Evolutionary conservation across 2,329 filamentous ascomycete species (phyloP).

Genomic region (Eurotiales sp.): DNA sequence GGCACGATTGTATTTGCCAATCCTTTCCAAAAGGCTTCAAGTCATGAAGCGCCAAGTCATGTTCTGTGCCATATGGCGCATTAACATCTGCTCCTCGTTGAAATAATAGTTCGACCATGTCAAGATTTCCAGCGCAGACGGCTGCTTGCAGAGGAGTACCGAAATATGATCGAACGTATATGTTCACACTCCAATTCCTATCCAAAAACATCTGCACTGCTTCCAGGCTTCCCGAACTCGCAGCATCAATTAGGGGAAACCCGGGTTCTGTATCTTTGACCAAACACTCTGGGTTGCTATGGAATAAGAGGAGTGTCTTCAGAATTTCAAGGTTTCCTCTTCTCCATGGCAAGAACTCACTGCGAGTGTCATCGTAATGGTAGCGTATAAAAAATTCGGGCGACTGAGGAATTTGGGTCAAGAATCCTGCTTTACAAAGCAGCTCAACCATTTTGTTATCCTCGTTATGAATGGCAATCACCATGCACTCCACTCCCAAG

Average conservation of each 20-base stretch:
- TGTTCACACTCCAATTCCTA: neutral
- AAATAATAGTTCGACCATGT: neutral
- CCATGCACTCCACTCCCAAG: neutral
- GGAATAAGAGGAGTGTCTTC: neutral
- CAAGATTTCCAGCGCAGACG: neutral
- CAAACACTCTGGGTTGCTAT: neutral
- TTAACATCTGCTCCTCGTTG: neutral
- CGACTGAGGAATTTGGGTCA: neutral
- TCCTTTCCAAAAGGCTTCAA: too few species aligned
- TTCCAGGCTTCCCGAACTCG: neutral
- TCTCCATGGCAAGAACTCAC: neutral
- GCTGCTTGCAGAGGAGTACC: conserved; percentile 8
- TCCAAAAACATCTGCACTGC: neutral
- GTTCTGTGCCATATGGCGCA: neutral
- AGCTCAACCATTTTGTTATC: conserved; percentile 1
- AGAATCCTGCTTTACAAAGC: conserved; percentile 1
- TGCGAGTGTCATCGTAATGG: too few species aligned
- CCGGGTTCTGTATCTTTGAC: neutral
- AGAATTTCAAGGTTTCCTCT: neutral
- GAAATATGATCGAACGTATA: neutral
- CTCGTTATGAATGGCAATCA: neutral
- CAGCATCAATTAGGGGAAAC: conserved; percentile 4
- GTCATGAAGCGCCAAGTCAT: too few species aligned
- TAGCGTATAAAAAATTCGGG: too few species aligned
- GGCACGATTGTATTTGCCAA: too few species aligned